phyloP scores from a whole-genome alignment of 1,284 basidiomycete genomes.

The Rhodotorula sp. region DNA sequence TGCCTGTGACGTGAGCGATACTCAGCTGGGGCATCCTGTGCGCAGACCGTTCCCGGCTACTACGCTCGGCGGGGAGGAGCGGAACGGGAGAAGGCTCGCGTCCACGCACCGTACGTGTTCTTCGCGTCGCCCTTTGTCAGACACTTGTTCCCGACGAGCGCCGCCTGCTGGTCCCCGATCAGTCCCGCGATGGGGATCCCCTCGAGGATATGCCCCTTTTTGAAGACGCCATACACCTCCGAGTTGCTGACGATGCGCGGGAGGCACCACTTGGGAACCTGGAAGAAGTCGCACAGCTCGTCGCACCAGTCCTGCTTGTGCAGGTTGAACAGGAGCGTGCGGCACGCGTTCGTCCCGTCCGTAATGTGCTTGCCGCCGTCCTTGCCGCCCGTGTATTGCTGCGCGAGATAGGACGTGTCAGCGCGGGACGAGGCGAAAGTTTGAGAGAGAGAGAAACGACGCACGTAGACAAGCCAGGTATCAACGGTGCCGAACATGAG shows the following conservation, averaged over 20 bases:
- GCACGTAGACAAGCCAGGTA: constrained; percentile 89
- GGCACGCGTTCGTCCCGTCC: constrained; percentile 96
- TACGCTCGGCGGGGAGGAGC: background rate
- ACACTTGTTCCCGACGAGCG: constrained; percentile 95
- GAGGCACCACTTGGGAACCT: constrained; percentile 72
- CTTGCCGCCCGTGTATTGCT: constrained; percentile 81
- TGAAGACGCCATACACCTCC: constrained; percentile 77
- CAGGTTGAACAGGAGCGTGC: constrained; percentile 89
- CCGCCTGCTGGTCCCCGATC: constrained; percentile 95
- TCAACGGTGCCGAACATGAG: constrained; percentile 93
- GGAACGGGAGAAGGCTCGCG: too few species aligned
- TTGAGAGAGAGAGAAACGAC: constrained; percentile 47
- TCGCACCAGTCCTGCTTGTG: constrained; percentile 80
- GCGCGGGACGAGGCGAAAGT: background rate
- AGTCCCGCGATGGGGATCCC: constrained; percentile 86
- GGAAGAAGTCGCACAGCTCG: constrained; percentile 84
- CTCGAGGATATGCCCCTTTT: constrained; percentile 63
- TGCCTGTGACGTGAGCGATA: constrained; percentile 60
- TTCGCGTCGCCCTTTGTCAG: constrained; percentile 56
- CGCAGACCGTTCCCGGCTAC: too few species aligned
- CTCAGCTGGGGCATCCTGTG: background rate
- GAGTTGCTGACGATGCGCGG: constrained; percentile 88
- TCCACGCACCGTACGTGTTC: constrained; percentile 50
- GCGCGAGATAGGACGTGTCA: constrained; percentile 6
- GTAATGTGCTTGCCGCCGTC: constrained; percentile 74